Base-by-base conservation (phyloP, 2,329 filamentous ascomycete species). In the Biscogniauxia sp. region DNA sequence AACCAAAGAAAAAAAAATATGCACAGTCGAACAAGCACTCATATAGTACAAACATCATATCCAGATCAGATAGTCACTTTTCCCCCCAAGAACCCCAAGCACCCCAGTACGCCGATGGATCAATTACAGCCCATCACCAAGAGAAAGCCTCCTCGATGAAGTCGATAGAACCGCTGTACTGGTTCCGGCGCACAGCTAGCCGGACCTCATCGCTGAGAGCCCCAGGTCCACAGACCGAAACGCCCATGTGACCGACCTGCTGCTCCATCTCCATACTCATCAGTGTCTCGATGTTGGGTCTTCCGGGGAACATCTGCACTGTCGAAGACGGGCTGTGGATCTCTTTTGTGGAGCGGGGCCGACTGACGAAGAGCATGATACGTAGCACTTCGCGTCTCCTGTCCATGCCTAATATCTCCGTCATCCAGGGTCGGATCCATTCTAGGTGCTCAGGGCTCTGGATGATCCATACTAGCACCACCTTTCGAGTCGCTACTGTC, bases 371-470 rank as follows among this genome's bases (percentile, higher is more conserved):
- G 57, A 93, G 84, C 78, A 92, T 85, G 74, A 93, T 90, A 66
- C 88, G 87, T 57, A 93, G 81, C 56, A 90, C 83, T 61, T 93
- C 90, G 59, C 90, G 84, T 55, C 90, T 85, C 73, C 83, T 85
- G 60, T 91, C 88, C 87, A 93, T 90, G 61, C 85, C 84, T 49
- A 93, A 80, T 63, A 93, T 92, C 70, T 88, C 83, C 3, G 89
- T 92, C 90, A 93, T 93, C 89, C 89, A 93, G 7, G 89, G 88
- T 53, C 89, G 83, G 71, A 93, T 92, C 90, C 90, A 93, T 74
- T 93, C 90, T 28, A 93, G 81, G 73, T 93, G 90, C 77, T 93
- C 90, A 68, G 88, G 88, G 69, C 84, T 89, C 69, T 91, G 90
- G 60, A 94, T 90, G 54, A 88, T 88, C 91, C 91, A 94, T 50